Evolutionary conservation across 116 monocot genomes (phyloP), one percentile per base, ranked within the genome.

Genomic region (Zostera marina): DNA sequence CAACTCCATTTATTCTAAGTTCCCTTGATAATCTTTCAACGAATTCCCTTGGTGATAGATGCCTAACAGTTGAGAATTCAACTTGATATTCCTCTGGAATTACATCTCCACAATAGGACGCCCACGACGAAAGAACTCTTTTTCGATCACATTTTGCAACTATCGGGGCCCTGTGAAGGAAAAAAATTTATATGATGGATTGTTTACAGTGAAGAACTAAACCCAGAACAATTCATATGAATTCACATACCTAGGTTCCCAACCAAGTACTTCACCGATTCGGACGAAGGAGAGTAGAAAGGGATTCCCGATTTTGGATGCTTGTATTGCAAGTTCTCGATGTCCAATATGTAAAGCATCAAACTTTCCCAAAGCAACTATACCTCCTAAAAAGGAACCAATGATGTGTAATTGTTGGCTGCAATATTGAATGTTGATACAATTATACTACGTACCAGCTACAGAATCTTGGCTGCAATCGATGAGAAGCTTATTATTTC

Each of bases 351-450:
- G 94, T 62, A 94, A 74, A 23, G 94, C 88, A 67, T 94, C 94
- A 72, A 94, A 94, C 69, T 94, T 94, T 23, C 94, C 94, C 59
- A 94, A 64, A 47, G 94, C 94, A 73, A 94, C 94, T 66, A 94
- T 80, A 46, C 88, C 88, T 61, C 85, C 94, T 94, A 73, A 42
- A 62, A 48, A 40, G 54, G 17, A 56, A 7, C 25, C 11, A 38
- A 16, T n/a, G 8, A 56, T 56, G 15, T 15, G 15, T 22, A 53
- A n/a, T n/a, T n/a, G n/a, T n/a, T n/a, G n/a, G n/a, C n/a, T n/a
- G n/a, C n/a, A 11, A 26, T 15, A 25, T 12, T 12, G 41, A 20
- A 53, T 53, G 11, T 15, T 8, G 11, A 15, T 0, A 52, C 9
- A 54, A n/a, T n/a, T n/a, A n/a, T n/a, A n/a, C n/a, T 23, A 42